Evolutionary conservation across 164 flowering plant genomes (phyloP), one percentile per base, ranked within the genome.

Genomic region (Magnolia changhungtana): DNA sequence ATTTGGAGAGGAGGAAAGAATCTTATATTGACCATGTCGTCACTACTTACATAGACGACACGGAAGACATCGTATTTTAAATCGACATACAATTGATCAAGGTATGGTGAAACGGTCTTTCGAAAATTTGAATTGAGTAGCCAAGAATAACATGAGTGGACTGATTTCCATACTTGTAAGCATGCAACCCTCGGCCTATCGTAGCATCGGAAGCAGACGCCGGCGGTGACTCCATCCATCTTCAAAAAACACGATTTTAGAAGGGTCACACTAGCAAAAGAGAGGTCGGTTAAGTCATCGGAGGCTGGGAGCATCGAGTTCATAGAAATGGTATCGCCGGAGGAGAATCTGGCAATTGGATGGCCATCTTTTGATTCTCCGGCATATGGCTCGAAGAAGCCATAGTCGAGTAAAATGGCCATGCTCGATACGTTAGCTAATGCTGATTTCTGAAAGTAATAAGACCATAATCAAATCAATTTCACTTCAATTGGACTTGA

Each of bases 161-260:
- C 88, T 0, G 92, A 89, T 74, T 83, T 87, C 94, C 92, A 90
- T 8, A 90, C 88, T 9, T 55, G 72, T 0, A 89, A 71, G 16
- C 79, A 76, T 1, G 74, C 83, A 8, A 89, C 84, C 69, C 79
- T 78, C 18, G 86, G 86, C 70, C 10, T 67, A 63, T 66, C 63
- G 27, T 77, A 55, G 68, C 84, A 74, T n/a, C 69, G 79, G 74
- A 88, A 72, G 81, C 88, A 88, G 23, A 85, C 86, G 11, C 87
- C 89, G 0, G 89, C 61, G 2, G 63, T n/a, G 8, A 82, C 80
- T 16, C 91, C 92, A 13, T 87, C 87, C 79, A 83, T 84, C 67
- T 86, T 83, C 20, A 31, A 59, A 81, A 89, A 90, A 19, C 73
- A 69, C 0, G 87, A 81, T 63, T 72, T 87, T 79, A 86, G 81